These are phyloP conservation scores for Fraxinus paxiana DNA, from an alignment of 305 asterid species.

Conservation along the genomic window DNA sequence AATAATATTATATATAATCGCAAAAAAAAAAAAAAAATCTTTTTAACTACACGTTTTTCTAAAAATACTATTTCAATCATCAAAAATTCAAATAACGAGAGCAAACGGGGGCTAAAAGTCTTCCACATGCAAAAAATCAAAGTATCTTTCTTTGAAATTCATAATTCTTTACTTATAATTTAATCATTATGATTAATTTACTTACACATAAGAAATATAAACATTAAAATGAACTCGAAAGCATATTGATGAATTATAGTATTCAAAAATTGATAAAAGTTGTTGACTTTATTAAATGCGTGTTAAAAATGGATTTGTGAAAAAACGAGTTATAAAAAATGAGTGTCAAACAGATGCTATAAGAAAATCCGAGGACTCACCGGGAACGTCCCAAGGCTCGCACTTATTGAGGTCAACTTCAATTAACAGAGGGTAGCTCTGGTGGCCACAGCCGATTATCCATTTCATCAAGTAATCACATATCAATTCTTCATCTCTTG, in stretches of 20 bases:
- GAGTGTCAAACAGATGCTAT: background rate
- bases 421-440: slow-evolving; percentile 47
- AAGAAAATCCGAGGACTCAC: slow-evolving; percentile 25
- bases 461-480: slow-evolving; percentile 73
- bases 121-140: background rate
- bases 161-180: background rate
- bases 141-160: background rate
- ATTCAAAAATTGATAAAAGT: too few species aligned
- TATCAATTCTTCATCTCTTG: slow-evolving; percentile 72
- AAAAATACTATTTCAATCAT: too few species aligned
- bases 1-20: too few species aligned
- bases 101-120: background rate
- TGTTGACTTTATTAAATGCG: background rate
- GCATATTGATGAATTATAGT: background rate
- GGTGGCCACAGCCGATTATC: slow-evolving; percentile 34
- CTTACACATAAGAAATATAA: background rate
- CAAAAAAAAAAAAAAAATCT: too few species aligned
- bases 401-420: slow-evolving; percentile 80
- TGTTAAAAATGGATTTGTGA: background rate
- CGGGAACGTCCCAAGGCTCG: slow-evolving; percentile 96
- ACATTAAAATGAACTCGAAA: background rate
- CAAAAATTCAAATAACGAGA: too few species aligned
- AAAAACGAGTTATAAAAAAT: background rate
- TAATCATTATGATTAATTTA: background rate
- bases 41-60: too few species aligned